A percentile compares a stretch with the other conserved stretches of the same genome.
Conservation (phyloP, 805 yeast genomes). For the Teunomyces tritomae region DNA sequence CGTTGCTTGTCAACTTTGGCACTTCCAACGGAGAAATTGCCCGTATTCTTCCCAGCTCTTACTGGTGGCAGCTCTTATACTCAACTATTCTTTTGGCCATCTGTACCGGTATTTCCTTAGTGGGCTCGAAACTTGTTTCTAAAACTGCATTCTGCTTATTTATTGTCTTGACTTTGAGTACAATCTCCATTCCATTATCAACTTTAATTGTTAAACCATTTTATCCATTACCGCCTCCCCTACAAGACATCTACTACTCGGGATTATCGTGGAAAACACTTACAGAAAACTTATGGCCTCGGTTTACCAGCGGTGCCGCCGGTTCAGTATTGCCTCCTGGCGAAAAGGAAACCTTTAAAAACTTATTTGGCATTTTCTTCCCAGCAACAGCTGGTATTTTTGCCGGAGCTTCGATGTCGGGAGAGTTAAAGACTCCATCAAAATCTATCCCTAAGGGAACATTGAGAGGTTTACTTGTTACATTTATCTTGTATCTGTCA, state of each 20-base stretch:
- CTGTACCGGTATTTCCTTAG: conserved; percentile 73
- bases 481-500: conserved; percentile 72
- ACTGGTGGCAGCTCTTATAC: conserved; percentile 66
- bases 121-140: conserved; percentile 80
- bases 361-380: conserved; percentile 91
- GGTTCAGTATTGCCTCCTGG: conserved; percentile 64
- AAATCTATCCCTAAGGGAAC: conserved; percentile 94
- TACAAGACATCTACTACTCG: conserved; percentile 49
- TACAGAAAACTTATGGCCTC: conserved; percentile 66
- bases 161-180: conserved; percentile 62
- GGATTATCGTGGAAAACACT: conserved; percentile 75
- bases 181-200: conserved; percentile 80
- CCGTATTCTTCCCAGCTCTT: conserved; percentile 63
- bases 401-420: conserved; percentile 99
- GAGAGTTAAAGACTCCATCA: conserved; percentile 83
- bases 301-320: conserved; percentile 87
- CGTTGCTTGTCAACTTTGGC: conserved; percentile 79
- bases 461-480: conserved; percentile 71
- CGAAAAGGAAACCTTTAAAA: conserved; percentile 68
- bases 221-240: conserved; percentile 49
- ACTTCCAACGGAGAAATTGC: conserved; percentile 51
- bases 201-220: conserved; percentile 60
- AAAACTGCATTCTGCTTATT: conserved; percentile 78
- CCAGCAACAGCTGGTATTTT: conserved; percentile 98
- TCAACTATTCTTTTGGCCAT: conserved; percentile 65